Evolutionary conservation across 1,284 basidiomycete species (phyloP), one percentile per base, ranked within the genome.

Genomic region (Tylopilus orsonianus): DNA sequence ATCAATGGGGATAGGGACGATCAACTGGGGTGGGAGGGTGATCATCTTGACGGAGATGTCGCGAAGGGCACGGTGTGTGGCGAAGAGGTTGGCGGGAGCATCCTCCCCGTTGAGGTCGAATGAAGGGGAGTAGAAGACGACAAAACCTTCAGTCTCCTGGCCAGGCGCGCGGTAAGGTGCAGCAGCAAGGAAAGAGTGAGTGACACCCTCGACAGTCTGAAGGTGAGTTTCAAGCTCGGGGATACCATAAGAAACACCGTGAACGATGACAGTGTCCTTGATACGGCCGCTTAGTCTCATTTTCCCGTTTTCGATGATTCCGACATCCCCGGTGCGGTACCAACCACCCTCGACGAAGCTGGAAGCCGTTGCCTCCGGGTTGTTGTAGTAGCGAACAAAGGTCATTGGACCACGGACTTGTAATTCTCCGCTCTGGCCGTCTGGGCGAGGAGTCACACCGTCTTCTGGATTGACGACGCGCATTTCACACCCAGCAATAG

Each of bases 181-280:
- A 64, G 46, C 75, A 36, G 60, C 65, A 29, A 75, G 65, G 56
- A 64, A 68, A 0, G 71, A 70, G 35, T 67, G 66, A 18, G 60
- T 58, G 41, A 71, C 59, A 8, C 73, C 74, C 7, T 68, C 63
- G 8, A 75, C 60, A 5, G 56, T 65, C 56, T 75, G 71, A 30
- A 75, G 59, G 44, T 73, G 68, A 18, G 70, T 65, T 53, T 72
- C 74, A 19, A 72, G 56, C 43, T 75, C 74, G 0, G 66, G 63
- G 20, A 70, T 71, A 29, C 70, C 65, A 47, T 74, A 69, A 16
- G 74, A 75, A 52, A 75, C 69, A 34, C 73, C 75, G 37, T 75
- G 73, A n/a, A 74, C 71, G 35, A 73, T 75, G 52, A 75, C 65
- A 27, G 62, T 70, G 42, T 74, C 74, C 61, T 75, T 75, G 52